These are phyloP conservation scores for Chlorella sp. DNA, from an alignment of 139 green algal species.

Conservation along the genomic window DNA sequence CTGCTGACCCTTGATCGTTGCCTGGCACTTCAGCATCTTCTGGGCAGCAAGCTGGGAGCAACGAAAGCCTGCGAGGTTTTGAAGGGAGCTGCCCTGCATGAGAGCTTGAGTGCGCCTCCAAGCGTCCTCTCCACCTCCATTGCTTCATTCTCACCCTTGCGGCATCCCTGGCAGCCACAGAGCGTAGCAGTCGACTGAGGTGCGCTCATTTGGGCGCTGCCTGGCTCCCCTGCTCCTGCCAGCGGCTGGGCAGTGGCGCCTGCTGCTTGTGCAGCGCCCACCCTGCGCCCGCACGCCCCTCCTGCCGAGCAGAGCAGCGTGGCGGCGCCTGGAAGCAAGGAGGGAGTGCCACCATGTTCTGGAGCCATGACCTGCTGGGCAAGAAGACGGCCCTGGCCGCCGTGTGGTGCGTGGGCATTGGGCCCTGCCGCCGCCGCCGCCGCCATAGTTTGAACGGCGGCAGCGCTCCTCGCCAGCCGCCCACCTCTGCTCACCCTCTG, in stretches of 20 bases:
- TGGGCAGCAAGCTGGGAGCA: too few relatives aligned
- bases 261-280: background rate
- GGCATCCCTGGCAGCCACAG: too few relatives aligned
- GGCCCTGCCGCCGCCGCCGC: background rate
- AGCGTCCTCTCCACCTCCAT: too few relatives aligned
- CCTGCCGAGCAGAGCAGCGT: too few relatives aligned
- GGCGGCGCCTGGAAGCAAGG: background rate
- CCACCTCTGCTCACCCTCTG: background rate
- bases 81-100: too few relatives aligned
- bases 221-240: background rate
- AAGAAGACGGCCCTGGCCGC: slow-evolving; percentile 71
- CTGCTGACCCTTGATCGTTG: too few relatives aligned
- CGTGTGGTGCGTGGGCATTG: slow-evolving; percentile 63
- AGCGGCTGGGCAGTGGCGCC: background rate
- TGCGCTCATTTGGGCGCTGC: too few relatives aligned
- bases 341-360: slow-evolving; percentile 69
- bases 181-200: too few relatives aligned
- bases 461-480: background rate
- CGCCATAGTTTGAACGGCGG: background rate
- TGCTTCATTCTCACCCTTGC: too few relatives aligned
- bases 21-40: too few relatives aligned
- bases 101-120: too few relatives aligned
- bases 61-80: too few relatives aligned
- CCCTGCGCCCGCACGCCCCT: background rate
- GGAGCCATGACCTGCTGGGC: slow-evolving; percentile 74